Evolutionary conservation across 371 early-diverging fungal species (phyloP).

Genomic region (Batkoa obscura): DNA sequence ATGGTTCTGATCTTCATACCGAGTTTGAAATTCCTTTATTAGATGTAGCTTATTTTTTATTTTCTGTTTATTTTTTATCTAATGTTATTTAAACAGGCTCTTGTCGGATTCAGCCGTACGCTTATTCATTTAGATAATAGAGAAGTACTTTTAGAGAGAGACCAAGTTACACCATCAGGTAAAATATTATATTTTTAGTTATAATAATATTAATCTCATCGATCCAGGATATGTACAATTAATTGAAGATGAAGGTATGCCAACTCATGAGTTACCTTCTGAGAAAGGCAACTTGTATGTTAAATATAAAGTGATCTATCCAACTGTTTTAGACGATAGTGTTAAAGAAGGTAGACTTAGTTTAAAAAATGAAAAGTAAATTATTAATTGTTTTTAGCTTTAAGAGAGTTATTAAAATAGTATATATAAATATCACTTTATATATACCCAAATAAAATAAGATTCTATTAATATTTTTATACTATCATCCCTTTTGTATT

Average conservation of each 20-base stretch:
- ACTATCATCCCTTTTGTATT: too few species aligned
- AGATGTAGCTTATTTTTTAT: slow-evolving; percentile 16
- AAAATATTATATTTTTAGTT: not conserved
- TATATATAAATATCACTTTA: too few species aligned
- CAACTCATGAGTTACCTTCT: slow-evolving; percentile 29
- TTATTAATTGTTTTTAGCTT: too few species aligned
- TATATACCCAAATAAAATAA: too few species aligned
- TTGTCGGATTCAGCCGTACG: slow-evolving; percentile 66
- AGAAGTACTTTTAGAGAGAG: slow-evolving; percentile 32
- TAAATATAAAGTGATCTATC: slow-evolving; percentile 75
- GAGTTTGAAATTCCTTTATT: slow-evolving; percentile 64
- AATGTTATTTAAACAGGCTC: slow-evolving; percentile 28
- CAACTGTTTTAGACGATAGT: slow-evolving; percentile 18
- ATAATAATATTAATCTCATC: not conserved
- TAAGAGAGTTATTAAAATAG: too few species aligned
- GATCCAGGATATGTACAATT: slow-evolving; percentile 37
- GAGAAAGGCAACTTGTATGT: slow-evolving; percentile 74
- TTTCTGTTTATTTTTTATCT: not conserved
- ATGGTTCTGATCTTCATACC: slow-evolving; percentile 63
- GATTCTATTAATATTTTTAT: too few species aligned
- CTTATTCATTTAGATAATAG: slow-evolving; percentile 73
- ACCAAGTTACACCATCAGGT: slow-evolving; percentile 40
- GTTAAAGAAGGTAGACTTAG: slow-evolving; percentile 7
- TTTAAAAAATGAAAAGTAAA: too few species aligned
- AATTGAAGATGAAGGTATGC: slow-evolving; percentile 72